A percentile compares a stretch with the other conserved stretches of the same genome.
Evolutionary conservation across 805 yeast genomes (phyloP).

Genomic region (Saturnispora halmiae): DNA sequence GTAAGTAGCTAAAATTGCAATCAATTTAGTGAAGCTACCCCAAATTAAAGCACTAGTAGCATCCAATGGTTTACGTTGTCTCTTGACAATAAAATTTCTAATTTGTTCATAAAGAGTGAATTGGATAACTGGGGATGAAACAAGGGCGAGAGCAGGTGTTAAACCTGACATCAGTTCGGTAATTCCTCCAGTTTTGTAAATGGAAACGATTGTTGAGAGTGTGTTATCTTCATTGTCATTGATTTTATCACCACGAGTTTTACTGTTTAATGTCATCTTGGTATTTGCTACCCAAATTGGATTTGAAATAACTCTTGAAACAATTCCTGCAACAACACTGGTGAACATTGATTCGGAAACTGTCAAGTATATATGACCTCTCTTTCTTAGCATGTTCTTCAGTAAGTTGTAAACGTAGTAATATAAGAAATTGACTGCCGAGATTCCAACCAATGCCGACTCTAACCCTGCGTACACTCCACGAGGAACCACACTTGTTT

Average conservation of each 20-base stretch:
- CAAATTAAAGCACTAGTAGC: conserved; percentile 73
- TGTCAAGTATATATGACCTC: conserved; percentile 34
- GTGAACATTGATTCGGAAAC: conserved; percentile 63
- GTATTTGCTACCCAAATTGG: conserved; percentile 96
- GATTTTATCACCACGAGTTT: conserved; percentile 16
- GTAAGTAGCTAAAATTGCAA: conserved; percentile 84
- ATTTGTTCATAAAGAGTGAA: conserved; percentile 87
- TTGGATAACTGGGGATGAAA: conserved; percentile 82
- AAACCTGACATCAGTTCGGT: conserved; percentile 73
- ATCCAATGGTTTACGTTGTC: conserved; percentile 43
- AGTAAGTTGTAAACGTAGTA: conserved; percentile 84
- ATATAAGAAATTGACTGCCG: conserved; percentile 79
- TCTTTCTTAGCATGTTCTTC: conserved; percentile 19
- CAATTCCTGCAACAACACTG: conserved; percentile 81
- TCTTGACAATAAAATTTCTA: conserved; percentile 51
- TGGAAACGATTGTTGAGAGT: conserved; percentile 48
- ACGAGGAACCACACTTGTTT: conserved; percentile 60
- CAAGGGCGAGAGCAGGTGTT: conserved; percentile 78
- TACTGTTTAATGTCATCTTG: conserved; percentile 57
- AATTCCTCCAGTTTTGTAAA: conserved; percentile 63
- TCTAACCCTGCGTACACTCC: conserved; percentile 83
- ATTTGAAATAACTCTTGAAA: conserved; percentile 73
- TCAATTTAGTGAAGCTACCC: conserved; percentile 83
- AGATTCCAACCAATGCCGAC: conserved; percentile 78
- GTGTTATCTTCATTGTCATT: conserved; percentile 30